Base-by-base conservation (phyloP, 2,329 filamentous ascomycete species). In the Phialophora expanda region DNA sequence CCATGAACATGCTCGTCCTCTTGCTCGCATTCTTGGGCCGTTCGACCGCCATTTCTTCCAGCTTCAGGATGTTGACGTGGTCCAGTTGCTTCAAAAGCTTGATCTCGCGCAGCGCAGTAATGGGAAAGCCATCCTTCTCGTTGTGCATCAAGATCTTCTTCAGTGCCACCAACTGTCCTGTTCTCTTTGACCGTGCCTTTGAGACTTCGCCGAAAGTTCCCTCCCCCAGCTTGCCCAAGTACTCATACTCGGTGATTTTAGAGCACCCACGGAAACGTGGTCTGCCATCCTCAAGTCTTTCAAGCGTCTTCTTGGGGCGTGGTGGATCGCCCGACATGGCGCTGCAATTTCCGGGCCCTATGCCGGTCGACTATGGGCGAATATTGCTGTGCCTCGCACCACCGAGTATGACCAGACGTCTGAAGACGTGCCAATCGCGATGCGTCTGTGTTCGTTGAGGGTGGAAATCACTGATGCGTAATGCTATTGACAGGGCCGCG, bases 91-190 rank as follows among this genome's bases (percentile, higher is more conserved):
- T 99, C 66, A 99, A 84, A 46, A 99, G 87, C 82, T 98, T 98
- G 82, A 99, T 97, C 78, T 99, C 95, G 75, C 95, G 91, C 54
- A 99, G 86, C 6, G 95, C 94, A 0, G 95, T 99, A 70, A 99
- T 99, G n/a, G 95, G 95, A 73, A 99, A 99, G 83, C 95, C 95
- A 79, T 99, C 95, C 78, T 97, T 98, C 82, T 99, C 95, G 78
- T 98, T 96, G 78, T 98, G 95, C 91, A 98, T 97, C 71, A 99
- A 87, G 71, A 99, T 99, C 85, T 98, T 98, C 83, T 99, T 99
- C 75, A 99, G 79, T 3, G 95, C 95, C 67, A 97, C 90, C 54
- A 94, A 78, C 26, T 86, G 84, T 61, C 91, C 90, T 1, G 88
- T 91, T 74, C 86, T 90, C 74, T 87, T 89, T 30, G 90, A 92